Evolutionary conservation across 257 asterid species (phyloP), one percentile per base, ranked within the genome.

Genomic region (Plectranthus barbatus): DNA sequence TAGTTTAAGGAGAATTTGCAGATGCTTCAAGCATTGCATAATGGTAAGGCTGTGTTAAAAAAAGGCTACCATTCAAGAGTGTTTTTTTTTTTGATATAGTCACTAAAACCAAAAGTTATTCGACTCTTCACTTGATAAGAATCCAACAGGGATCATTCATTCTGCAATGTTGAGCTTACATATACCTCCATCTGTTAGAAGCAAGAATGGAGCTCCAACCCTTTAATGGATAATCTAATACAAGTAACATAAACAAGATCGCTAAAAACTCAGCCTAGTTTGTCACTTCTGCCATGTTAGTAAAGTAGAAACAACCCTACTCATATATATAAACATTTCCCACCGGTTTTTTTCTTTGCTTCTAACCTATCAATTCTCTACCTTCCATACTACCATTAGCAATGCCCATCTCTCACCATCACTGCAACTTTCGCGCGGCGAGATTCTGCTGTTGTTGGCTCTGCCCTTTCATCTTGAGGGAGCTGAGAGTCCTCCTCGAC

Each of bases 381-480:
- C 83, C 69, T 79, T 79, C 90, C 87, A 63, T 4, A 74, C 71
- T 41, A 83, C 66, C n/a, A n/a, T n/a, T n/a, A n/a, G 26, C 70
- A 67, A 53, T 71, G 81, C 6, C 54, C 58, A 57, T 66, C 66
- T 64, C 73, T 71, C 75, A 79, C 84, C 69, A 81, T 33, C 0
- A 89, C 90, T 10, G 78, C 87, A 53, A 80, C 90, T 72, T 78
- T 85, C 0, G 84, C 80, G 9, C 86, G 60, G 56, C 72, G 76
- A 31, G 72, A 68, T 34, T n/a, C n/a, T n/a, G n/a, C n/a, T n/a
- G n/a, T n/a, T n/a, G 77, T 64, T 23, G 67, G 70, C 50, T 70
- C 79, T 5, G 69, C 84, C 31, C 71, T 70, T 51, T 83, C 91
- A 18, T 84, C 88, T 7, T 37, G 80, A 20, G 29, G 29, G 29